Evolutionary conservation across 75 land plant genomes (phyloP), one percentile per base, ranked within the genome.

Genomic region (Ceratopteris richardii): DNA sequence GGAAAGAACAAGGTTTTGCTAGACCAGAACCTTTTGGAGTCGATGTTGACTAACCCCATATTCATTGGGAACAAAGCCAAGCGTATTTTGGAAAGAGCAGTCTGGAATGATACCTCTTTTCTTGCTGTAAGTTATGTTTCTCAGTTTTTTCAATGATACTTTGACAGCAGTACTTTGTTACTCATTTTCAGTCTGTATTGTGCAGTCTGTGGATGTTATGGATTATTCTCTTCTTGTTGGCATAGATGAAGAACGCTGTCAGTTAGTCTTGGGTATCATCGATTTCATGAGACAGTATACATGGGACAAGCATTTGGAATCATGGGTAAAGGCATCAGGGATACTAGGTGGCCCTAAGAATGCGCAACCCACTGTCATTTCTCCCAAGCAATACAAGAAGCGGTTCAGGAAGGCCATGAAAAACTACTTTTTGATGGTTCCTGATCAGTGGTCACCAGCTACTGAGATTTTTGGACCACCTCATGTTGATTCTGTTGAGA

Each of bases 291-390:
- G 67, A 62, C 90, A 90, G 65, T 86, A 86, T 40, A 90, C 96
- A 0, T 90, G 96, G 99, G 99, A 90, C 61, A 95, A 95, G 77
- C 91, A 95, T 44, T 68, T 95, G n/a, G 99, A 95, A 66, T 83
- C 96, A 4, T 90, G 92, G 91, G 99, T 90, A n/a, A 95, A 95
- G 67, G 77, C 86, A 6, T 95, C 96, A 2, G 76, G 76, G 22
- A 66, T 73, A 50, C 80, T 95, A 23, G 91, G 89, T 46, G 87
- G 94, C 17, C 96, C 96, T 14, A 90, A 74, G 53, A 73, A 90
- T 57, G 70, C 64, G 13, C 28, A 66, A 55, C 96, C 99, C 0
- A 95, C 99, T 24, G 82, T 95, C 14, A 74, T 95, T 44, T 86
- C 96, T 30, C 99, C 99, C 0, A 76, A 63, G 39, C 88, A 90